Base-by-base conservation (phyloP, 2,329 filamentous ascomycete genomes). In the Fusarium clavum region DNA sequence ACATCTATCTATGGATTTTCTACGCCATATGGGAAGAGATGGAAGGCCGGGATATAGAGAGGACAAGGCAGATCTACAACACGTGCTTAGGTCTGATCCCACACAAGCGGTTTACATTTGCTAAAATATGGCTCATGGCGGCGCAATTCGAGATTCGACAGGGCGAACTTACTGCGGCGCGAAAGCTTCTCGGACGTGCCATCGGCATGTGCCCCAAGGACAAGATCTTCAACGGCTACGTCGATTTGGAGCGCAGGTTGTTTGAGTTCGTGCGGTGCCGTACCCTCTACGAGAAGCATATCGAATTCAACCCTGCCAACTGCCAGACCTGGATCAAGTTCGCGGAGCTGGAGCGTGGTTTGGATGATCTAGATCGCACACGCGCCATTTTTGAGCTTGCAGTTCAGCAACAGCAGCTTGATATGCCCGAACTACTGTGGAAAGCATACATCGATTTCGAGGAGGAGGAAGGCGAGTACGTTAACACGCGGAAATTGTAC, bases 401-500 rank as follows among this genome's bases (percentile, higher is more conserved):
- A 5, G 91, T 98, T 65, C 85, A 88, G 51, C 94, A 98, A 79
- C 86, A 91, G 3, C 87, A 90, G 32, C 86, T 99, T 16, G 96
- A 99, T 79, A 99, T 99, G 96, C 96, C 96, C 0, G 96, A 99
- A 82, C 85, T 98, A 54, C 85, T 98, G 3, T 99, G 96, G 96
- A 98, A 98, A 82, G 90, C 94, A 3, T 99, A 97, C 80, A 98
- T 99, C 74, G 96, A 99, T 80, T 98, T 98, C 77, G 96, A 99
- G 81, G 95, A 98, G 78, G 94, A 97, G 75, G 94, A 97, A 80
- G 93, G 91, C 76, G 94, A 98, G 80, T 98, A 95, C 80, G 93
- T 94, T 56, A 86, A 90, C 51, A 94, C 94, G 7, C 87, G 96
- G 51, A 83, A 84, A 6, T 84, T 99, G 46, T 99, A 98, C 82